These are phyloP conservation scores for Heritiera littoralis DNA, from an alignment of 345 rosid genomes.

Conservation along the genomic window DNA sequence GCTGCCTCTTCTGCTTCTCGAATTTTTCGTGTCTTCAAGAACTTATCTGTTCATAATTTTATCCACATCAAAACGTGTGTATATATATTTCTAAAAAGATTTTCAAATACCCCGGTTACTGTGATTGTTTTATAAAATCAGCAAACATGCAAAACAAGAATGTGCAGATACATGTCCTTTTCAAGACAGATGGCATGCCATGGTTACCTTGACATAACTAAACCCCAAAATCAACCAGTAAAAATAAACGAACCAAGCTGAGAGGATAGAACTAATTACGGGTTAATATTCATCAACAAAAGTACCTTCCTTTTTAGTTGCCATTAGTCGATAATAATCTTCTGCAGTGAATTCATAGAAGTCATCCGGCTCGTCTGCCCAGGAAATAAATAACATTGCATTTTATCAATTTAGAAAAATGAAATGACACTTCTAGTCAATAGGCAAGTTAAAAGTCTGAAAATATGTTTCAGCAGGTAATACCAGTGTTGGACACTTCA, in stretches of 20 bases:
- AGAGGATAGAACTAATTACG: background rate
- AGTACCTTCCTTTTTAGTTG: slow-evolving; percentile 68
- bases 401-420: background rate
- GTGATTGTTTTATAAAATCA: background rate
- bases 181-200: background rate
- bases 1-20: slow-evolving; percentile 92
- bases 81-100: background rate
- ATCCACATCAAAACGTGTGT: background rate
- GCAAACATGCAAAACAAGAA: background rate
- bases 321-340: slow-evolving; percentile 62
- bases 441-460: slow-evolving; percentile 8
- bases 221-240: background rate
- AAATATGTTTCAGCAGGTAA: slow-evolving; percentile 8
- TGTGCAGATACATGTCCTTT: background rate
- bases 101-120: background rate
- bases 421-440: background rate
- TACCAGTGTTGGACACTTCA: slow-evolving; percentile 50
- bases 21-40: slow-evolving; percentile 72
- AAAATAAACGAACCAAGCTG: background rate
- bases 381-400: slow-evolving; percentile 18
- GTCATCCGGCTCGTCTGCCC: slow-evolving; percentile 74
- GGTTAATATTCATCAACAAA: background rate
- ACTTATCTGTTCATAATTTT: slow-evolving; percentile 52
- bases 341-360: slow-evolving; percentile 82
- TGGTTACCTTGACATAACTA: background rate